Conservation (phyloP, 225 moss, liverwort and hornwort genomes). For the Rhytidiadelphus loreus region DNA sequence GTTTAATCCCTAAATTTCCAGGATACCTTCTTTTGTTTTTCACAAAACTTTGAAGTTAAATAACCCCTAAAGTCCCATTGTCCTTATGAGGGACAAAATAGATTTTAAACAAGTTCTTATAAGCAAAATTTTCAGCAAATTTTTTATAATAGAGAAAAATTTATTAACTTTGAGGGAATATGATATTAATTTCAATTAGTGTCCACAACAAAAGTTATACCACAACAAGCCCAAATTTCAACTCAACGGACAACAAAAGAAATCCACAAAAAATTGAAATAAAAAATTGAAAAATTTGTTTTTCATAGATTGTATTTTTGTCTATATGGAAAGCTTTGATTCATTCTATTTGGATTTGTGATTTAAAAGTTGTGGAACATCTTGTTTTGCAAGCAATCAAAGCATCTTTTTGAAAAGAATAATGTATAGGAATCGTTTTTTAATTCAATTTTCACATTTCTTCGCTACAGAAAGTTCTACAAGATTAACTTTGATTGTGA, state of each 20-base stretch:
- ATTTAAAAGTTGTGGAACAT: not conserved
- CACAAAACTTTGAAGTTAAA: no score
- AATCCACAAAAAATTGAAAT: not conserved
- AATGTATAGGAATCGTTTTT: not conserved
- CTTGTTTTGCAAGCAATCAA: not conserved
- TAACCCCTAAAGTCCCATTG: rapidly evolving
- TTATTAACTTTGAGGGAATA: no score
- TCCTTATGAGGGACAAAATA: no score
- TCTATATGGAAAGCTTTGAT: not conserved
- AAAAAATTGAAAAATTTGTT: rapidly evolving
- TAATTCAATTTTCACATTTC: not conserved
- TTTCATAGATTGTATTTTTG: no score
- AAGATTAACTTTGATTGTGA: not conserved
- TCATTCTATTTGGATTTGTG: not conserved
- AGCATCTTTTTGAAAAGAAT: not conserved
- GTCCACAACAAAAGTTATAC: rapidly evolving
- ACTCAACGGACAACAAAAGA: rapidly evolving
- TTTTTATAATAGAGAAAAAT: no score
- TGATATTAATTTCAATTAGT: not conserved
- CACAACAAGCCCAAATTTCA: not conserved
- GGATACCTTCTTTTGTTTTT: no score
- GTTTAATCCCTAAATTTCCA: no score
- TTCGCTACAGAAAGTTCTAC: no score
- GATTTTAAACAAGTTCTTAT: rapidly evolving
- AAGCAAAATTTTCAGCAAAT: rapidly evolving